These are phyloP conservation scores for Allomyces macrogynus DNA, from an alignment of 192 early-diverging fungal species.

Conservation along the genomic window DNA sequence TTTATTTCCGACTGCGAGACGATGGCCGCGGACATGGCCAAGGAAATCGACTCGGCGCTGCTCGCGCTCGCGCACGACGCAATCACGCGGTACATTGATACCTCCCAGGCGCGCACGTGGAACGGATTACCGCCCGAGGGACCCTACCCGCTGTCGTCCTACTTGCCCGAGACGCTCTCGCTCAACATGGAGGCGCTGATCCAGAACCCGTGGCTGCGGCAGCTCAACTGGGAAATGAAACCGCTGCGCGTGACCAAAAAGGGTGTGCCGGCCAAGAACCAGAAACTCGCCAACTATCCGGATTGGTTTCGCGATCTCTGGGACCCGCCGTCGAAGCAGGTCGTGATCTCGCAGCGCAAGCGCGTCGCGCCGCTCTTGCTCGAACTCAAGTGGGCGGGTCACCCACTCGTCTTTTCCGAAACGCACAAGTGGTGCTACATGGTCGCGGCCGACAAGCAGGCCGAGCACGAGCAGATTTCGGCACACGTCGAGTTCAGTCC, in stretches of 20 bases:
- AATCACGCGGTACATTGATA: not conserved
- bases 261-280: slow-evolving; percentile 12
- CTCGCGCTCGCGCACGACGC: slow-evolving; percentile 12
- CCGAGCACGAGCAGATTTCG: not conserved
- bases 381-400: slow-evolving; percentile 58
- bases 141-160: not conserved
- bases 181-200: slow-evolving; percentile 6
- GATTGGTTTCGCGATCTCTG: slow-evolving; percentile 74
- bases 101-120: not conserved
- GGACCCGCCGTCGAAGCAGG: slow-evolving; percentile 24
- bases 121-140: not conserved
- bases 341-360: slow-evolving; percentile 49
- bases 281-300: slow-evolving; percentile 33
- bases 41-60: slow-evolving; percentile 21
- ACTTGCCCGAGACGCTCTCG: not conserved
- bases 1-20: slow-evolving; percentile 41
- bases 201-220: slow-evolving; percentile 57
- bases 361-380: slow-evolving; percentile 64
- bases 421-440: slow-evolving; percentile 50
- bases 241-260: slow-evolving; percentile 20
- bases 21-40: slow-evolving; percentile 26
- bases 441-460: not conserved
- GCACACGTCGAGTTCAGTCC: slow-evolving; percentile 9
- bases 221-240: slow-evolving; percentile 52
- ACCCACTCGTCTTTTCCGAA: slow-evolving; percentile 49